phyloP scores from a whole-genome alignment of 2,329 filamentous ascomycete genomes.

The Fusarium bulbicola region DNA sequence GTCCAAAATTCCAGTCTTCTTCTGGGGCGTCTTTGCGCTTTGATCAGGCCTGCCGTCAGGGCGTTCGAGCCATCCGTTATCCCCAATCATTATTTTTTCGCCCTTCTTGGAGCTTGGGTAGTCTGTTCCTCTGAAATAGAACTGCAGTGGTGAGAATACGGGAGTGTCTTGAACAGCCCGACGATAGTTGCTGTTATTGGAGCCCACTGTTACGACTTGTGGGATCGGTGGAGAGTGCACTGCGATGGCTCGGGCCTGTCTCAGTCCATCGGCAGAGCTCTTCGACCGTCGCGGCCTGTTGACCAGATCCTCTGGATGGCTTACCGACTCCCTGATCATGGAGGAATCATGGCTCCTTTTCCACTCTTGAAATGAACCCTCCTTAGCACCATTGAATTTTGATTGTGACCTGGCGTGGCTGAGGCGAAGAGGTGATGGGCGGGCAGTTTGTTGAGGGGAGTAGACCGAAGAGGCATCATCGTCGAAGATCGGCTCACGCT shows the following conservation, averaged over 20 bases:
- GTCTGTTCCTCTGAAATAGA: slow-evolving; percentile 53
- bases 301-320: slow-evolving; percentile 17
- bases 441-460: slow-evolving; percentile 30
- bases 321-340: slow-evolving; percentile 22
- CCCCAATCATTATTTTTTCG: slow-evolving; percentile 63
- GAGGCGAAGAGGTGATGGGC: slow-evolving; percentile 36
- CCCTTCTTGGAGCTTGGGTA: slow-evolving; percentile 52
- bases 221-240: slow-evolving; percentile 22
- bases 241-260: slow-evolving; percentile 17
- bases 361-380: slow-evolving; percentile 43
- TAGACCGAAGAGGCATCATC: slow-evolving; percentile 39
- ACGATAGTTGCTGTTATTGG: slow-evolving; percentile 2
- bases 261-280: slow-evolving; percentile 41
- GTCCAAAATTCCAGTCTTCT: slow-evolving; percentile 55
- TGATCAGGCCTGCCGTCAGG: slow-evolving; percentile 43
- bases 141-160: slow-evolving; percentile 54
- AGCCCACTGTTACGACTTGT: slow-evolving; percentile 16
- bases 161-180: slow-evolving; percentile 28
- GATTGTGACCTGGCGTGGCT: slow-evolving; percentile 31
- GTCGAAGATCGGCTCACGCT: slow-evolving; percentile 12
- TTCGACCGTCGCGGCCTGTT: slow-evolving; percentile 43
- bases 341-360: slow-evolving; percentile 32
- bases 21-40: slow-evolving; percentile 44
- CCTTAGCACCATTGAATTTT: slow-evolving; percentile 28
- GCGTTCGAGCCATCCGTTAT: slow-evolving; percentile 66